phyloP scores from a whole-genome alignment of 2,329 filamentous ascomycete genomes.

The Neofusicoccum laricinum region DNA sequence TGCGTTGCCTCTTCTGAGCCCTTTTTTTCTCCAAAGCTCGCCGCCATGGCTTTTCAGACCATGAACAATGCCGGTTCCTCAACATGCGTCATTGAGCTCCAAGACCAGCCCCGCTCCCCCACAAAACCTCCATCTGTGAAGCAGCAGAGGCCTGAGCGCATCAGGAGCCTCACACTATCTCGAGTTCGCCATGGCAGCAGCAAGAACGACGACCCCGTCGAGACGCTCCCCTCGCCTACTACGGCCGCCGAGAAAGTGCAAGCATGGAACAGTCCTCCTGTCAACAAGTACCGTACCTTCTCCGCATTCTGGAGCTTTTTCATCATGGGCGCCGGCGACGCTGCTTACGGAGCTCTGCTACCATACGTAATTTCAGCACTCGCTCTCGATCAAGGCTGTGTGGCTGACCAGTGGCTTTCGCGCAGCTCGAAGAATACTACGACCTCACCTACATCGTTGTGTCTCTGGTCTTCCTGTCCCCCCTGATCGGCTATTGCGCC shows the following conservation, averaged over 20 bases:
- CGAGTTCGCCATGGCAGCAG: background rate
- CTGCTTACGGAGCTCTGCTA: conserved; percentile 57
- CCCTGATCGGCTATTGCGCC: conserved; percentile 62
- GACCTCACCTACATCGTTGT: conserved; percentile 60
- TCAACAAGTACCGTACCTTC: conserved; percentile 58
- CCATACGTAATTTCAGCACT: conserved; percentile 41
- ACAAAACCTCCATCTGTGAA: conserved; percentile 20
- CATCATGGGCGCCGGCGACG: conserved; percentile 68
- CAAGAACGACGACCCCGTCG: conserved; percentile 28
- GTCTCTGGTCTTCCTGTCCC: conserved; percentile 65
- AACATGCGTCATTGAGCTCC: conserved; percentile 33
- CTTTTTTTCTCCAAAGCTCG: background rate
- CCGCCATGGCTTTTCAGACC: conserved; percentile 15
- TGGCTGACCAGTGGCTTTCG: conserved; percentile 33
- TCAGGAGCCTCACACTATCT: conserved; percentile 4
- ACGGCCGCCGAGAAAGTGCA: conserved; percentile 46
- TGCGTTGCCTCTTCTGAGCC: background rate
- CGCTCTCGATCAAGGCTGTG: background rate
- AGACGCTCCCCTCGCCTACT: conserved; percentile 43
- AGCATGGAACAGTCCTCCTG: conserved; percentile 61
- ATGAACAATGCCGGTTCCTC: conserved; percentile 32
- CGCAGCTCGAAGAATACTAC: conserved; percentile 58
- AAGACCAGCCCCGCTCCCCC: conserved; percentile 19
- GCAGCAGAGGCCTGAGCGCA: conserved; percentile 16
- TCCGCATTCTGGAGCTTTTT: conserved; percentile 61